phyloP scores from a whole-genome alignment of 176 grass and related monocot genomes.

The Musa beccarii region DNA sequence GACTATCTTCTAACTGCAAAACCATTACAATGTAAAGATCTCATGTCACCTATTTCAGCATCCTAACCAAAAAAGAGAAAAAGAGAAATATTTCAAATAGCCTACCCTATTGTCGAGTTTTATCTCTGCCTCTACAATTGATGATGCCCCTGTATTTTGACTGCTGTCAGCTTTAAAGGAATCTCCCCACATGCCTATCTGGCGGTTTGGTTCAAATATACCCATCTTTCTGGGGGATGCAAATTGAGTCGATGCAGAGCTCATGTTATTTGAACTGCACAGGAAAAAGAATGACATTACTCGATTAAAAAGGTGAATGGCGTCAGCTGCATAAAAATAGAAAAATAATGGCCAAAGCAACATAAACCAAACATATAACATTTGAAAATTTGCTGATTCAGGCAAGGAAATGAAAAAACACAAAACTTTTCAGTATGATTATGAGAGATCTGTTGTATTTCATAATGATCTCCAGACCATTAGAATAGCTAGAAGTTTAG shows the following conservation, averaged over 20 bases:
- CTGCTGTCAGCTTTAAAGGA: slow-evolving; percentile 52
- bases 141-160: slow-evolving; percentile 60
- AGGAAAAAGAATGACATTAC: background rate
- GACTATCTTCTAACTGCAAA: slow-evolving; percentile 18
- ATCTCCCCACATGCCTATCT: slow-evolving; percentile 56
- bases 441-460: background rate
- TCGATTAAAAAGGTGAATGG: background rate
- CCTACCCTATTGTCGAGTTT: slow-evolving; percentile 51
- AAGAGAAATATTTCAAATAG: background rate
- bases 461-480: background rate
- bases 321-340: background rate
- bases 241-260: slow-evolving; percentile 60
- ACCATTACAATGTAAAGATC: slow-evolving; percentile 9
- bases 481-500: background rate
- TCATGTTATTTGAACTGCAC: slow-evolving; percentile 59
- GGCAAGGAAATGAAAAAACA: background rate
- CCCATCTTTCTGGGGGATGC: slow-evolving; percentile 47
- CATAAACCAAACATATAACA: background rate
- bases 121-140: slow-evolving; percentile 49
- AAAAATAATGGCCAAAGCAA: background rate
- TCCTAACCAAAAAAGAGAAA: background rate
- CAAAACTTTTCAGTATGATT: background rate
- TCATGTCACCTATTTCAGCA: background rate
- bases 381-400: background rate
- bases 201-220: slow-evolving; percentile 43